These are phyloP conservation scores for Rubus idaeus DNA, from an alignment of 306 rosid species.

Conservation along the genomic window DNA sequence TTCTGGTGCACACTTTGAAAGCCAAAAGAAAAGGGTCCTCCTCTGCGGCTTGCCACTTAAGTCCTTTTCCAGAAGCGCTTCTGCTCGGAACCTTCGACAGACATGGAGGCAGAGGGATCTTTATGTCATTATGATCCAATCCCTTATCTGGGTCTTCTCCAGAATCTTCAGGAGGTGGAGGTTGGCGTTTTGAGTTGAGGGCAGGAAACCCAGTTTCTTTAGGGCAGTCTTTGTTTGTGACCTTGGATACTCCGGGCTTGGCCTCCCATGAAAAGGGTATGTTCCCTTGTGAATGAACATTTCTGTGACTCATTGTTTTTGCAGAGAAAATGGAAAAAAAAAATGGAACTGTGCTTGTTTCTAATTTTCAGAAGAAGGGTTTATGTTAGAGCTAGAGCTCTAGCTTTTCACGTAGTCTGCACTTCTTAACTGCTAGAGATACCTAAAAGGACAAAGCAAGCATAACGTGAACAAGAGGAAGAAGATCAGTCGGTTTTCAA, in stretches of 20 bases:
- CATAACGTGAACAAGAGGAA: slow-evolving; percentile 48
- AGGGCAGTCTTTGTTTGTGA: slow-evolving; percentile 30
- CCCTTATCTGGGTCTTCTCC: neutral
- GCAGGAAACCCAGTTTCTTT: slow-evolving; percentile 12
- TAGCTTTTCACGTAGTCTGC: slow-evolving; percentile 33
- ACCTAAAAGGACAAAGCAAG: slow-evolving; percentile 42
- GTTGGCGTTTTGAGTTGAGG: slow-evolving; percentile 2
- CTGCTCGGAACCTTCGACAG: slow-evolving; percentile 33
- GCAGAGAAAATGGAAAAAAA: neutral
- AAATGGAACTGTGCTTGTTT: neutral
- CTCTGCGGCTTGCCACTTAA: slow-evolving; percentile 46
- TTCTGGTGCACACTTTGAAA: slow-evolving; percentile 67
- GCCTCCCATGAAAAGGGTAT: slow-evolving; percentile 91
- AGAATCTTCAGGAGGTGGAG: neutral
- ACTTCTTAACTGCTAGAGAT: slow-evolving; percentile 46
- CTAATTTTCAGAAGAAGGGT: slow-evolving; percentile 5
- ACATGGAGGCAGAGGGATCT: slow-evolving; percentile 80
- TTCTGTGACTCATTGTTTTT: slow-evolving; percentile 59
- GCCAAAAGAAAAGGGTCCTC: slow-evolving; percentile 88
- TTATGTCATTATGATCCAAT: slow-evolving; percentile 20
- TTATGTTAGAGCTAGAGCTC: slow-evolving; percentile 16
- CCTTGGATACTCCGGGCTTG: slow-evolving; percentile 73
- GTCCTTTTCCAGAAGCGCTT: slow-evolving; percentile 59
- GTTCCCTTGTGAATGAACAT: slow-evolving; percentile 71
- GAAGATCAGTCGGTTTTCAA: slow-evolving; percentile 40